Base-by-base conservation (phyloP, 2,329 filamentous ascomycete species). In the Sphaceloma murrayae region DNA sequence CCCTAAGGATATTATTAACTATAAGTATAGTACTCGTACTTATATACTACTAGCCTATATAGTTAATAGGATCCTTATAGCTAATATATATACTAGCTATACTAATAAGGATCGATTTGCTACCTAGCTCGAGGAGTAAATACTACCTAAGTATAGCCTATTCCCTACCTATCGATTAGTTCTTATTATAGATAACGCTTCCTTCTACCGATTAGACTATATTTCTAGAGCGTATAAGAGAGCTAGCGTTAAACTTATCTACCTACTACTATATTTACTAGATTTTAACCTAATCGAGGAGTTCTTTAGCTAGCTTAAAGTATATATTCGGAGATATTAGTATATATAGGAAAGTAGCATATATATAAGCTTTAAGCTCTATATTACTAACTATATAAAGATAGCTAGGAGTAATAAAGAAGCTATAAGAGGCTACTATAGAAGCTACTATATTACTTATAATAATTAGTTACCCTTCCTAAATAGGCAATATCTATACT, bases 221-320 rank as follows among this genome's bases (percentile, higher is more conserved):
- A 45, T 50, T 24, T 32, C 39, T 21, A 29, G 47, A 5, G 31
- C 48, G 10, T 52, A 33, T 34, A 18, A 40, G 2, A 46, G 24
- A 33, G 46, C 46, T 17, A 38, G 48, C 5, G 46, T 48, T 2
- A 31, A 24, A 11, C 18, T 48, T 5, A 19, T 44, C 16, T 52
- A 48, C 36, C 43, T 52, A 7, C 45, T 45, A 13, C 48, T 34
- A 9, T 49, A 52, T 19, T 51, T 42, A 22, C 50, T 45, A n/a
- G 42, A 52, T 40, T 44, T 51, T 9, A 49, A 52, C 27, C 49
- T 45, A 9, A 48, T 52, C 21, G 46, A 51, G 40, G 33, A 49
- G 11, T 45, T 45, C 11, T 49, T 48, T 11, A 50, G 53, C 7
- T 49, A 53, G 29, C 51, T 61, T 19, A 58, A 57, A 39, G 51